Conservation (phyloP, 805 yeast species). For the Cyberlindnera nakhonratchasimensis region DNA sequence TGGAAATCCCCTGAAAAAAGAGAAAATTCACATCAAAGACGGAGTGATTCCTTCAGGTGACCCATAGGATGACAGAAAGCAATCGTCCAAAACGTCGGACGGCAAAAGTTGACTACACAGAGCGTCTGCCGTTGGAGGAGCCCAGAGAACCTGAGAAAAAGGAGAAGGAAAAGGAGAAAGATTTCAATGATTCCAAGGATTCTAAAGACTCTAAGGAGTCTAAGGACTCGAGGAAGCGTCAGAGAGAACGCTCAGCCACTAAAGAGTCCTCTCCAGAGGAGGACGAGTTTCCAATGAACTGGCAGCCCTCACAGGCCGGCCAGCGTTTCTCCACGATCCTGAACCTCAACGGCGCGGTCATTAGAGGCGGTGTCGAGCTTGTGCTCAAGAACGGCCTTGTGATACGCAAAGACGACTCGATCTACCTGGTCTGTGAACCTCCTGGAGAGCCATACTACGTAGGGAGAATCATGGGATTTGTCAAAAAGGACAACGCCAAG, state of each 20-base stretch:
- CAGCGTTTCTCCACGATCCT: slow-evolving; percentile 33
- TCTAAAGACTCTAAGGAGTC: no score
- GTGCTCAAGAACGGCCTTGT: slow-evolving; percentile 20
- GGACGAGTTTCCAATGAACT: slow-evolving; percentile 23
- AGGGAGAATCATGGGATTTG: slow-evolving; percentile 78
- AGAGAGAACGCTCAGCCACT: slow-evolving; percentile 9
- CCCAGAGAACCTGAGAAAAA: no score
- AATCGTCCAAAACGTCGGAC: slow-evolving; percentile 21
- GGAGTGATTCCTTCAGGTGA: no score
- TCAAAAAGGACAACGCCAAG: slow-evolving; percentile 33
- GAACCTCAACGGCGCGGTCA: slow-evolving; percentile 37
- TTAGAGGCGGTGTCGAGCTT: slow-evolving; percentile 26
- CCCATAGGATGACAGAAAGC: no score
- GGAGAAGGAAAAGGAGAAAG: slow-evolving; percentile 1
- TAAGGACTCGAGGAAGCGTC: slow-evolving; percentile 11
- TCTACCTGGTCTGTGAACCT: slow-evolving; percentile 86
- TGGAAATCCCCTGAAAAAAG: no score
- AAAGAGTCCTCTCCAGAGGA: slow-evolving; percentile 15
- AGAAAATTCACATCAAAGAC: no score
- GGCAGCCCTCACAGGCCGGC: slow-evolving; percentile 20
- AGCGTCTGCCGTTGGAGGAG: slow-evolving; percentile 5
- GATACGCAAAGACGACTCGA: slow-evolving; percentile 46
- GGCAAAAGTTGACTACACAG: slow-evolving; percentile 26
- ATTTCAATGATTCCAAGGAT: no score
- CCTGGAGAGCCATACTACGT: slow-evolving; percentile 93